Evolutionary conservation across 2,329 filamentous ascomycete genomes (phyloP), one percentile per base, ranked within the genome.

Genomic region (Chaetomium olivaceum): DNA sequence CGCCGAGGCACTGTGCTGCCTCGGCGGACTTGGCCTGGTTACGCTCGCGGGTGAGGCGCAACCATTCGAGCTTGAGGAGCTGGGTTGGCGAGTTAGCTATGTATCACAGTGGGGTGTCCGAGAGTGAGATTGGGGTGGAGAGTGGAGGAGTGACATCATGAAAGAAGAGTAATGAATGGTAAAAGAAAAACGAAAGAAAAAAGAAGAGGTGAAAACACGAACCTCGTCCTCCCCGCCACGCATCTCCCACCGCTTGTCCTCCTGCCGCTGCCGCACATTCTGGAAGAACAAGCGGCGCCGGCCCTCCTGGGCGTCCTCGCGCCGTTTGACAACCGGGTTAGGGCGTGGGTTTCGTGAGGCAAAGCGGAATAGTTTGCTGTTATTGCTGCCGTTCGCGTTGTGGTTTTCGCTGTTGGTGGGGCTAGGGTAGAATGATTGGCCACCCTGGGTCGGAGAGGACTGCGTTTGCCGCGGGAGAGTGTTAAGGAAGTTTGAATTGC

Each of bases 251-350:
- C 79, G 78, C 71, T 80, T 83, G 31, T 90, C 85, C 51, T 89
- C 86, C 2, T 82, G 79, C 50, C 85, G 82, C 71, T 87, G 83
- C 65, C 86, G 81, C 21, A 90, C 87, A 60, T 83, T 90, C 73
- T 87, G 86, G 66, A 94, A 78, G 71, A 94, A 94, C 63, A 90
- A 79, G 36, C 85, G 84, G 56, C 91, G 81, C 64, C 91, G 80
- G 62, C 84, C 81, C 73, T 91, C 88, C 63, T 87, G 85, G 0
- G 82, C 81, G 21, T 85, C 86, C 73, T 92, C 85, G 59, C 86
- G 82, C 67, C 79, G 84, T 69, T 85, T 83, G 21, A 88, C 77
- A 7, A 90, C 72, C 0, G 89, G 90, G 67, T 90, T 91, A 78
- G 63, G 66, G 6, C 66, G 66, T 29, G 63, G 21, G 54, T 58